Evolutionary conservation across 2,329 filamentous ascomycete genomes (phyloP).

Genomic region (Ascocoryne sarcoides): DNA sequence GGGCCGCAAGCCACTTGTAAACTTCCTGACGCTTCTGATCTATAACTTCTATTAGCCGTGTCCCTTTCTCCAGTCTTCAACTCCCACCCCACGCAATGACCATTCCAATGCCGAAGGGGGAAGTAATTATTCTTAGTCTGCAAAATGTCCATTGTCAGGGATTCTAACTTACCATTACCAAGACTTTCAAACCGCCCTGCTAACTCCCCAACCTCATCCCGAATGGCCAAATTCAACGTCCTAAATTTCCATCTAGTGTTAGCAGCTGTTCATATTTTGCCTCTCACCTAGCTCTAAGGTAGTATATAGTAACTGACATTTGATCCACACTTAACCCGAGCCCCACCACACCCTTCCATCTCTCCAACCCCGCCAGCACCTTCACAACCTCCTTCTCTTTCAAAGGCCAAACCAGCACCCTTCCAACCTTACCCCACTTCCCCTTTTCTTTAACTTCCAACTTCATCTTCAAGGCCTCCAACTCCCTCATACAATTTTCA

Average conservation of each 20-base stretch:
- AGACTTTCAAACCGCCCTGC: conserved; percentile 10
- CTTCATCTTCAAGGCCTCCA: conserved; percentile 10
- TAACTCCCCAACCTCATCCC: conserved; percentile 11
- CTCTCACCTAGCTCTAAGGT: too few relatives aligned
- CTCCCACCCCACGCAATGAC: too few relatives aligned
- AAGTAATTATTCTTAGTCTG: background rate
- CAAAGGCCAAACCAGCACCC: conserved; percentile 14
- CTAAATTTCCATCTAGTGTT: too few relatives aligned
- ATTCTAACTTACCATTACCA: conserved; percentile 12
- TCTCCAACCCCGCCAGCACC: conserved; percentile 12
- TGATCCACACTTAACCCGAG: conserved; percentile 17
- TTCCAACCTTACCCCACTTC: conserved; percentile 12
- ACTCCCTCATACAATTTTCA: conserved; percentile 8
- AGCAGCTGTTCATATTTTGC: too few relatives aligned
- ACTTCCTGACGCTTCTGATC: background rate
- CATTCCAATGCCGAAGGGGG: too few relatives aligned
- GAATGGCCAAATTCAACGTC: conserved; percentile 10
- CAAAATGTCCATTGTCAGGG: too few relatives aligned
- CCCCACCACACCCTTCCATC: conserved; percentile 14
- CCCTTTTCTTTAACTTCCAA: conserved; percentile 12
- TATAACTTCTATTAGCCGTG: too few relatives aligned
- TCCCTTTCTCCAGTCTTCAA: too few relatives aligned
- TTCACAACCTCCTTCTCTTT: conserved; percentile 13
- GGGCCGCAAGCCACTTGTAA: background rate
- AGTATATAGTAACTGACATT: conserved; percentile 11